Percentiles rank a stretch among this genome's conserved stretches.
Evolutionary conservation across 2,329 filamentous ascomycete species (phyloP).

Genomic region (Neonectria sp.): DNA sequence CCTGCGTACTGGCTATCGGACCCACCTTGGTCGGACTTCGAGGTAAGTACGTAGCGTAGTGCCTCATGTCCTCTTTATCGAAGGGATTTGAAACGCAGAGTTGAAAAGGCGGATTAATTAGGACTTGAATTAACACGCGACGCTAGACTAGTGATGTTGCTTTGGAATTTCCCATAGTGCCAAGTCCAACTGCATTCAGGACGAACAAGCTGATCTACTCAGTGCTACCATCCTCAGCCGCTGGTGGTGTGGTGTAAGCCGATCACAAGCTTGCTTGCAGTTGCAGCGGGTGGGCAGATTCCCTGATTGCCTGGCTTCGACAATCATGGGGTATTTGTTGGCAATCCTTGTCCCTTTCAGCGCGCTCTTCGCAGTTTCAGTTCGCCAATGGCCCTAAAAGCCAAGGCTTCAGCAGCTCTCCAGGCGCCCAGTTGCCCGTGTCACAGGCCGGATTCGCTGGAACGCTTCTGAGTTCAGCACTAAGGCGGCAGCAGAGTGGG

Average conservation of each 20-base stretch:
- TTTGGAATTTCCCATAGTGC: not conserved
- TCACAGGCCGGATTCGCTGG: not conserved
- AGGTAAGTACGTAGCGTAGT: not conserved
- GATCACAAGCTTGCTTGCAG: not conserved
- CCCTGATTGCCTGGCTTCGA: no score
- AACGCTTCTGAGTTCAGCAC: constrained; percentile 12
- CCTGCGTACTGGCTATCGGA: not conserved
- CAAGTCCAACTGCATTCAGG: not conserved
- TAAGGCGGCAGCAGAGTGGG: constrained; percentile 24
- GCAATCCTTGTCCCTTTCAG: constrained; percentile 2
- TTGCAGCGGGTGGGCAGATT: no score
- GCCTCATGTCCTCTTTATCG: not conserved
- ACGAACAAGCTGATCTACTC: not conserved
- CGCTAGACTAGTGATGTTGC: not conserved
- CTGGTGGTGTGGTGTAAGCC: not conserved
- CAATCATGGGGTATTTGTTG: not conserved
- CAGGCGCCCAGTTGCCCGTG: not conserved
- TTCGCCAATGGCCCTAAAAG: constrained; percentile 4
- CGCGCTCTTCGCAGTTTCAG: not conserved
- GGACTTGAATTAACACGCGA: not conserved
- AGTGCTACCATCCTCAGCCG: not conserved
- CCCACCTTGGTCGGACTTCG: not conserved
- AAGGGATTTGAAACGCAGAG: not conserved
- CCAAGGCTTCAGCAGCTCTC: constrained; percentile 7
- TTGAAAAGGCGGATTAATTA: not conserved